Evolutionary conservation across 352 stramenopile genomes (phyloP).

Genomic region (Globisporangium splendens): DNA sequence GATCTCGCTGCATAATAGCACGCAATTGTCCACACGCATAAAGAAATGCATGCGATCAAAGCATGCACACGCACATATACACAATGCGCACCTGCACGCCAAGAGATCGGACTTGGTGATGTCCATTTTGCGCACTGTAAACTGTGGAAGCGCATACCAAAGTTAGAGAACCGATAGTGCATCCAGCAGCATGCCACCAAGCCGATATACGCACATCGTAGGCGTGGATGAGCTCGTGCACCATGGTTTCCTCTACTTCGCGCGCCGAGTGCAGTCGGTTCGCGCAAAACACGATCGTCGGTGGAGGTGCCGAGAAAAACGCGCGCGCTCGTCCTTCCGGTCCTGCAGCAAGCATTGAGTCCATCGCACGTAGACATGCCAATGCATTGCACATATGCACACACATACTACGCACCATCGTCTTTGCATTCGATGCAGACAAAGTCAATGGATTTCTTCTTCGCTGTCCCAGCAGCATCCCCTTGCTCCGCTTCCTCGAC

Average conservation of each 20-base stretch:
- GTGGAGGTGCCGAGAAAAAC: conserved; percentile 80
- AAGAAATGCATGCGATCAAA: background rate
- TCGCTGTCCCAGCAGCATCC: conserved; percentile 10
- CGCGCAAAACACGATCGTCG: conserved; percentile 80
- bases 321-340: conserved; percentile 70
- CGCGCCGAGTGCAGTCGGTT: conserved; percentile 68
- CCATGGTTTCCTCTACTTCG: conserved; percentile 81
- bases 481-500: conserved; percentile 28
- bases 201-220: conserved; percentile 54
- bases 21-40: conserved; percentile 6
- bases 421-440: conserved; percentile 74
- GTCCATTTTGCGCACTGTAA: conserved; percentile 82
- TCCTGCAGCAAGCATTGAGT: conserved; percentile 22
- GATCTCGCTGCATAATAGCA: conserved; percentile 64
- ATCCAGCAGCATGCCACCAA: background rate
- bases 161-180: background rate
- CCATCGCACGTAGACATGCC: background rate
- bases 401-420: conserved; percentile 31
- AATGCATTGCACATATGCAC: background rate
- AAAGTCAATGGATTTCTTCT: conserved; percentile 47
- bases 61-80: background rate
- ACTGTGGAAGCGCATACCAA: conserved; percentile 28
- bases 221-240: conserved; percentile 83
- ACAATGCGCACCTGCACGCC: conserved; percentile 55
- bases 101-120: conserved; percentile 77